Evolutionary conservation across 169 alveolate genomes (phyloP).

Genomic region (Plasmodium cynomolgi): DNA sequence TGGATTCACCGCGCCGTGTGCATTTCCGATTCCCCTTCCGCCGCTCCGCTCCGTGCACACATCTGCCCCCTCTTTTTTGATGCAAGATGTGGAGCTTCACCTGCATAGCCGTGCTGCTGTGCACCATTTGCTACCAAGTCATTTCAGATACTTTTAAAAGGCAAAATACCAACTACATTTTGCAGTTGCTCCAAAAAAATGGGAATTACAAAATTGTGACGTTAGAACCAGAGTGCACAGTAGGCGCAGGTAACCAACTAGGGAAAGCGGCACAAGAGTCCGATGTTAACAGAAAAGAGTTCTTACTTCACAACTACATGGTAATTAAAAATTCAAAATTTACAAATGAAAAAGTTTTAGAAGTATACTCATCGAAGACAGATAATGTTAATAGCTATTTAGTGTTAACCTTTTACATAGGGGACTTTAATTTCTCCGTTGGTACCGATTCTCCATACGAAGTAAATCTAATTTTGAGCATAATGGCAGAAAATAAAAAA

Average conservation of each 20-base stretch:
- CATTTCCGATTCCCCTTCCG: neutral
- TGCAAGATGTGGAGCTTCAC: slow-evolving; percentile 15
- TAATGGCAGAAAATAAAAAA: slow-evolving; percentile 7
- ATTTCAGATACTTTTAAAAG: neutral
- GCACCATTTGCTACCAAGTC: neutral
- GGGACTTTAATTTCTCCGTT: slow-evolving; percentile 20
- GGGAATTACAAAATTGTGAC: slow-evolving; percentile 20
- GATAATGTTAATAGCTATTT: slow-evolving; percentile 15
- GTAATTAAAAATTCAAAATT: slow-evolving; percentile 49
- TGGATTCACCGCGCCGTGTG: neutral
- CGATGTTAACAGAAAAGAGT: slow-evolving; percentile 50
- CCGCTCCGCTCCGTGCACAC: neutral
- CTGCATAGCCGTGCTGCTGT: neutral
- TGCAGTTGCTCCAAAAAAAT: slow-evolving; percentile 22
- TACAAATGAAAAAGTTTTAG: slow-evolving; percentile 18
- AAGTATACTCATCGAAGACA: slow-evolving; percentile 23
- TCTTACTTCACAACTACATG: slow-evolving; percentile 34
- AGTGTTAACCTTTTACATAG: slow-evolving; percentile 60
- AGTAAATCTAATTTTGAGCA: slow-evolving; percentile 20
- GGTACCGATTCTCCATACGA: slow-evolving; percentile 6
- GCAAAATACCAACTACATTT: neutral
- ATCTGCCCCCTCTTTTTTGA: neutral
- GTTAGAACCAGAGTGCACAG: slow-evolving; percentile 56
- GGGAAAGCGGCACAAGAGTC: neutral
- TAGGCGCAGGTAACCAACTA: neutral